Evolutionary conservation across 1,139 yeast species (phyloP).

Genomic region (Kazachstania sp.): DNA sequence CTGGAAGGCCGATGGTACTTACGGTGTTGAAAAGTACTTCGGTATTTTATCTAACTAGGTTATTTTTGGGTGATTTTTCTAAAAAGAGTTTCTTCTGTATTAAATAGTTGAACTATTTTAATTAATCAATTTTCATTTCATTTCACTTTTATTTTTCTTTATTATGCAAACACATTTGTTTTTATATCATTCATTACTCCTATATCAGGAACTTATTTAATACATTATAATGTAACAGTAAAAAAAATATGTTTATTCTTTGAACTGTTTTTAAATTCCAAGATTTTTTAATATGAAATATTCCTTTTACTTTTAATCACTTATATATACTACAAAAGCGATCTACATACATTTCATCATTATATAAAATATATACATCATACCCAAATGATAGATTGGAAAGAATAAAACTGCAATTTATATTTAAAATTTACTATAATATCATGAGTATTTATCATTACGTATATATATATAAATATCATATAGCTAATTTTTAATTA

Average conservation of each 20-base stretch:
- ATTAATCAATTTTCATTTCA: neutral
- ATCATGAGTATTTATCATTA: too few relatives aligned
- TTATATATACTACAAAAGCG: neutral
- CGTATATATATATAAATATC: too few relatives aligned
- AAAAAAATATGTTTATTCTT: neutral
- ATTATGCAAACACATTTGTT: neutral
- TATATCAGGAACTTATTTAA: neutral
- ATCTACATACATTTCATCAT: neutral
- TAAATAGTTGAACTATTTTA: too few relatives aligned
- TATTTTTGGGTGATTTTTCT: neutral
- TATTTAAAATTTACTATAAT: neutral
- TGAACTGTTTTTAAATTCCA: neutral
- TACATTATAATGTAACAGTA: neutral
- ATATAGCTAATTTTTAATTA: conserved; percentile 24
- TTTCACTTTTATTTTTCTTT: neutral
- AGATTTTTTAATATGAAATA: neutral
- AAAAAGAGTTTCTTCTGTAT: neutral
- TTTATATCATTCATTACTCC: neutral
- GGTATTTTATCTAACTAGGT: conserved; percentile 38
- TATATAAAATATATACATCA: too few relatives aligned
- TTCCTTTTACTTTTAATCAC: neutral
- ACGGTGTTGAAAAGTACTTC: conserved; percentile 66
- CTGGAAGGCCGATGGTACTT: conserved; percentile 66
- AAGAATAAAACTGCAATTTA: too few relatives aligned
- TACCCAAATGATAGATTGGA: too few relatives aligned